Conservation (phyloP, 2,329 filamentous ascomycete species). For the Nothophoma quercina region DNA sequence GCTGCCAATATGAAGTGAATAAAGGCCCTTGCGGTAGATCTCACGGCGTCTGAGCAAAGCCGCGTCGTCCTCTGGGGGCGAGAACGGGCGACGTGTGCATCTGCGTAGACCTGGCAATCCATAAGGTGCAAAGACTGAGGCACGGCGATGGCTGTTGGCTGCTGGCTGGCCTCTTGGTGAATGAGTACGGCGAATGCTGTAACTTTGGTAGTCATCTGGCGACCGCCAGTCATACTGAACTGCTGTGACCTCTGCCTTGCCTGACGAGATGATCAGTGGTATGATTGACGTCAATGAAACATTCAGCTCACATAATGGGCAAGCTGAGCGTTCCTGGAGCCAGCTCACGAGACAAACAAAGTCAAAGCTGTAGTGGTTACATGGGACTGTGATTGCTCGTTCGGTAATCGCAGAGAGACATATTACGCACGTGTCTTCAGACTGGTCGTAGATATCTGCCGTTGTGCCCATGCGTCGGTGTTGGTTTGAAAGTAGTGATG, state of each 20-base stretch:
- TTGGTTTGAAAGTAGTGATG: constrained; percentile 13
- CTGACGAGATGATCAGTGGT: constrained; percentile 35
- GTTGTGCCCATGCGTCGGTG: constrained; percentile 38
- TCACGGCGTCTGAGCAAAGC: constrained; percentile 69
- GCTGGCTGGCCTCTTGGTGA: constrained; percentile 5
- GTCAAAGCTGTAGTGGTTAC: constrained; percentile 82
- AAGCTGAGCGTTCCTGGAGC: constrained; percentile 75
- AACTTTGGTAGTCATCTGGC: constrained; percentile 64
- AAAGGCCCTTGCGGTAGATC: constrained; percentile 76
- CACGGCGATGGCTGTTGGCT: background rate
- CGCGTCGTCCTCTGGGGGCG: constrained; percentile 44
- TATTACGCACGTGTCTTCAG: constrained; percentile 72
- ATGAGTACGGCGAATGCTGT: constrained; percentile 56
- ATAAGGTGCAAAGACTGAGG: constrained; percentile 25
- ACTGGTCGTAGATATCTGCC: constrained; percentile 22
- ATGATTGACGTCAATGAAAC: no score
- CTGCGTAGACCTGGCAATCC: constrained; percentile 27
- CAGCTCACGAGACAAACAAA: constrained; percentile 84
- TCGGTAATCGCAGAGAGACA: constrained; percentile 81
- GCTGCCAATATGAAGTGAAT: constrained; percentile 81
- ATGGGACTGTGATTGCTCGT: constrained; percentile 75
- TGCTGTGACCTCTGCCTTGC: constrained; percentile 61
- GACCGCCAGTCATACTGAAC: constrained; percentile 72
- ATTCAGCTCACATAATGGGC: constrained; percentile 77
- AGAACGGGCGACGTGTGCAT: constrained; percentile 26